A percentile compares a stretch with the other conserved stretches of the same genome.
Conservation (phyloP, 495 filamentous ascomycete species). For the Aspergillus ellipticus region DNA sequence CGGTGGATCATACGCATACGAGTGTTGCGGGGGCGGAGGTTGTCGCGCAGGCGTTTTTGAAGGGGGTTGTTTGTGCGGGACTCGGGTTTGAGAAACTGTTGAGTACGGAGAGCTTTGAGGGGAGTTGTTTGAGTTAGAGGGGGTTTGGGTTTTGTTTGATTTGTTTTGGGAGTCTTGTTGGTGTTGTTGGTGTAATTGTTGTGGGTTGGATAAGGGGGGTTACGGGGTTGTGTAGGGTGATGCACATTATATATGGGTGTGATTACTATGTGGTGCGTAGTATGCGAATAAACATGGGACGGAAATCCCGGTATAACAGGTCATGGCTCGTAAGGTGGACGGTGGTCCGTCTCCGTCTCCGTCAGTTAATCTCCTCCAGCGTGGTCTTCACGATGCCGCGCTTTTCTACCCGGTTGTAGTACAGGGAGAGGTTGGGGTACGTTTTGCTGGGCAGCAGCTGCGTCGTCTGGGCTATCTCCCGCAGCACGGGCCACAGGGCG, state of each 20-base stretch:
- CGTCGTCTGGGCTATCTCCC: slow-evolving; percentile 47
- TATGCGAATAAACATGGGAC: no score
- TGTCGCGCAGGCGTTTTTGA: slow-evolving; percentile 59
- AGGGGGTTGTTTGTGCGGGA: slow-evolving; percentile 49
- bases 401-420: slow-evolving; percentile 49
- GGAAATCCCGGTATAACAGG: background rate
- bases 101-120: slow-evolving; percentile 28
- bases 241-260: no score
- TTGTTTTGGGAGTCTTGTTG: no score
- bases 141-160: background rate
- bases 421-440: slow-evolving; percentile 47
- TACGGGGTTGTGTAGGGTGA: no score
- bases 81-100: slow-evolving; percentile 32
- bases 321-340: background rate
- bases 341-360: no score
- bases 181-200: no score
- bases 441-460: slow-evolving; percentile 23
- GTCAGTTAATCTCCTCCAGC: slow-evolving; percentile 27
- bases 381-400: slow-evolving; percentile 47
- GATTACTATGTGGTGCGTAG: no score
- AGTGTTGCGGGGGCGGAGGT: slow-evolving; percentile 54
- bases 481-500: slow-evolving; percentile 66
- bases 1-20: slow-evolving; percentile 64
- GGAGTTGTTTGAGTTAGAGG: slow-evolving; percentile 23
- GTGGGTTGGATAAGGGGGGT: no score